Conservation (phyloP, 768 basidiomycete genomes). For the Ramaria sp. region DNA sequence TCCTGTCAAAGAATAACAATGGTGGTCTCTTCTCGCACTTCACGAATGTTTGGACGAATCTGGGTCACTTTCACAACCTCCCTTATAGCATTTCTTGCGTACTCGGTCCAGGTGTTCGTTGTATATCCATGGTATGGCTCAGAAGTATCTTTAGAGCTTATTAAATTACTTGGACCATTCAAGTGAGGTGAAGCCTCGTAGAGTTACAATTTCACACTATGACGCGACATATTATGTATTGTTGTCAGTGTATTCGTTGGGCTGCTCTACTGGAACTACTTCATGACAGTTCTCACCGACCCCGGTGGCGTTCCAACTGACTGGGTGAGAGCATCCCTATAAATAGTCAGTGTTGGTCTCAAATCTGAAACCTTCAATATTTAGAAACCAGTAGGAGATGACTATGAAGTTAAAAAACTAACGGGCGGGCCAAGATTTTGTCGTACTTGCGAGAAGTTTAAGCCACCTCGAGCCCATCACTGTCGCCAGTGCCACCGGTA, state of each 20-base stretch:
- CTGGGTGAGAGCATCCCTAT: constrained; percentile 47
- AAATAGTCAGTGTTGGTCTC: not conserved
- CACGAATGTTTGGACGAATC: constrained; percentile 41
- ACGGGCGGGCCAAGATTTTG: constrained; percentile 81
- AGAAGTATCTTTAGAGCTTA: constrained; percentile 58
- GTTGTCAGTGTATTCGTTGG: constrained; percentile 53
- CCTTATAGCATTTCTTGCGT: constrained; percentile 79
- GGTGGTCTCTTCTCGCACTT: constrained; percentile 8
- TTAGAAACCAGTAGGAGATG: constrained; percentile 72
- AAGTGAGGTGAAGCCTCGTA: constrained; percentile 43
- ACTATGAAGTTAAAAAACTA: constrained; percentile 83
- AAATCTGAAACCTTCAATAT: constrained; percentile 1
- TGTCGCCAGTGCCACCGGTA: constrained; percentile 80
- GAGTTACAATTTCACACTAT: not conserved
- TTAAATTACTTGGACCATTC: constrained; percentile 77
- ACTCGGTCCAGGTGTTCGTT: constrained; percentile 81
- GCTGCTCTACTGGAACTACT: constrained; percentile 84
- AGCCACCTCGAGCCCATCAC: constrained; percentile 87
- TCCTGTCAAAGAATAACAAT: too few species aligned
- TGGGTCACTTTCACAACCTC: constrained; percentile 58
- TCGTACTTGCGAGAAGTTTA: constrained; percentile 73
- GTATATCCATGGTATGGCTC: constrained; percentile 90
- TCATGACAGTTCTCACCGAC: constrained; percentile 67
- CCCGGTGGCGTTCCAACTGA: constrained; percentile 71
- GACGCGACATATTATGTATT: not conserved